Conservation (phyloP, 225 moss, liverwort and hornwort species). For the Asterella californica region DNA sequence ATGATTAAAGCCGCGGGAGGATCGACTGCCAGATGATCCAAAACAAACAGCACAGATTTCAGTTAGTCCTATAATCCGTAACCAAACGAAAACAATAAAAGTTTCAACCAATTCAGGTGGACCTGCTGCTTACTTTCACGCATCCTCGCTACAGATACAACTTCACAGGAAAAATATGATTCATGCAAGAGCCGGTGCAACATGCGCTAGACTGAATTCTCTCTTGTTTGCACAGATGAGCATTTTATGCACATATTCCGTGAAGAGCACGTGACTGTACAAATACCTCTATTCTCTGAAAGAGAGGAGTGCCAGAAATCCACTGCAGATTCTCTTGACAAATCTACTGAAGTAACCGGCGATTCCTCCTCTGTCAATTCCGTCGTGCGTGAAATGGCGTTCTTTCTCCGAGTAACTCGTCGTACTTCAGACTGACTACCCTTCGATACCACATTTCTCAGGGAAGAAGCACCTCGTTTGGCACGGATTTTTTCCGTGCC, state of each 20-base stretch:
- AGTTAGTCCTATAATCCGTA: background rate
- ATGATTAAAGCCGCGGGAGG: slow-evolving; percentile 2
- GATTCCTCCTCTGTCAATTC: background rate
- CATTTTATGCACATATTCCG: background rate
- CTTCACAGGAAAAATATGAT: background rate
- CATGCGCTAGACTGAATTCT: background rate
- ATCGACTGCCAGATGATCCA: background rate
- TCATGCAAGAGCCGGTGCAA: background rate
- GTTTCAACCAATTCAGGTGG: background rate
- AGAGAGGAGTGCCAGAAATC: slow-evolving; percentile 40
- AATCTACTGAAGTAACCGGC: background rate
- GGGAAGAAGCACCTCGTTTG: background rate
- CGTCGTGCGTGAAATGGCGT: background rate
- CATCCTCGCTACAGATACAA: background rate
- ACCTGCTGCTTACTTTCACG: background rate
- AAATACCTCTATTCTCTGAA: slow-evolving; percentile 27
- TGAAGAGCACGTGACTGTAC: background rate
- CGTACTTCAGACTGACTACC: slow-evolving; percentile 5
- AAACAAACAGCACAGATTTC: background rate
- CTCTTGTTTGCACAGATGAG: background rate
- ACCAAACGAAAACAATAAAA: background rate
- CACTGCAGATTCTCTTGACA: background rate
- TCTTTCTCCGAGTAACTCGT: slow-evolving; percentile 11
- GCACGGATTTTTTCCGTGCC: background rate
- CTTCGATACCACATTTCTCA: background rate